Evolutionary conservation across 2,329 filamentous ascomycete genomes (phyloP).

Genomic region (Neonectria hederae): DNA sequence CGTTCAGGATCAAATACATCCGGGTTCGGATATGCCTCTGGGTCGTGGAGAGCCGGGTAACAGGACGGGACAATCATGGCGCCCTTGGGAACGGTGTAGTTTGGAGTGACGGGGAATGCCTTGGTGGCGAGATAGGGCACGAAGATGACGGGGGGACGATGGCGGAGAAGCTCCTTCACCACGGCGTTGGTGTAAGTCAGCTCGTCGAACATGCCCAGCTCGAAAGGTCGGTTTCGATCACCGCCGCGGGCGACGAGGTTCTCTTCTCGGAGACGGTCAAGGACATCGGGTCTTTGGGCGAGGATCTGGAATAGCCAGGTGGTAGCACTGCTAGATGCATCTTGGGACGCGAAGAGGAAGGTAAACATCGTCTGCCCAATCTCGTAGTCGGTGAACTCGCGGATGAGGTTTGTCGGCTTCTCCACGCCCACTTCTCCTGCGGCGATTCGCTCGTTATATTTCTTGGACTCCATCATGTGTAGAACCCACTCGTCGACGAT

Average conservation of each 20-base stretch:
- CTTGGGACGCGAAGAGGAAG: constrained; percentile 63
- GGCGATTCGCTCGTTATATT: constrained; percentile 71
- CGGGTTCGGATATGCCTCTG: constrained; percentile 56
- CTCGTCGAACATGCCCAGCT: constrained; percentile 58
- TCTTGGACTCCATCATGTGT: constrained; percentile 76
- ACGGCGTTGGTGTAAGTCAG: constrained; percentile 63
- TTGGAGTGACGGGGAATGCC: constrained; percentile 56
- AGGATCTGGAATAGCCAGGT: constrained; percentile 63
- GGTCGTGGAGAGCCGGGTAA: constrained; percentile 61
- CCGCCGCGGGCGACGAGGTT: constrained; percentile 56
- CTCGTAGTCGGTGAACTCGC: constrained; percentile 60
- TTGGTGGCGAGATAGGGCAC: constrained; percentile 62
- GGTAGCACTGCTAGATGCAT: constrained; percentile 62
- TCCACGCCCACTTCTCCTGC: constrained; percentile 58
- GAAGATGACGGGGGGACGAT: constrained; percentile 63
- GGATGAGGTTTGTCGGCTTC: constrained; percentile 58
- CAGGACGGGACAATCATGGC: constrained; percentile 61
- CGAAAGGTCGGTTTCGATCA: constrained; percentile 51
- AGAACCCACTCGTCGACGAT: constrained; percentile 83
- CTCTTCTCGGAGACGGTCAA: constrained; percentile 56
- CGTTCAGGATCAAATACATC: constrained; percentile 60
- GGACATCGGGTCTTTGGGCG: constrained; percentile 60
- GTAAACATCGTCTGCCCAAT: constrained; percentile 62
- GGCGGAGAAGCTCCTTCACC: constrained; percentile 62
- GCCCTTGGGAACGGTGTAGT: constrained; percentile 60